These are phyloP conservation scores for Colletotrichum orchidophilum DNA, from an alignment of 2,329 filamentous ascomycete genomes.

Conservation along the genomic window DNA sequence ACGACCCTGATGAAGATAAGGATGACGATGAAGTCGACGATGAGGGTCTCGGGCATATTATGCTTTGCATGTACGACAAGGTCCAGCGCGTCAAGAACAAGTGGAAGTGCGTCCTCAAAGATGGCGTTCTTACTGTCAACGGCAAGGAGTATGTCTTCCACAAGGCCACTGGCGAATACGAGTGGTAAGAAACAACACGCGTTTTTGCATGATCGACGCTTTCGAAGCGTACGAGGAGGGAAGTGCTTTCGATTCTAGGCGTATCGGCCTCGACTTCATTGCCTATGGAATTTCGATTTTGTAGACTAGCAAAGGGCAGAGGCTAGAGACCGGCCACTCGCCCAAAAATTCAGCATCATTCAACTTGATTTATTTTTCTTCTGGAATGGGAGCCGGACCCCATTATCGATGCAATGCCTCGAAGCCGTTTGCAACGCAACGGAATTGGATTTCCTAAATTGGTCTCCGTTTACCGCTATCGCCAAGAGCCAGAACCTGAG, in stretches of 20 bases:
- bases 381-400: background rate
- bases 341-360: background rate
- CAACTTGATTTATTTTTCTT: background rate
- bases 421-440: background rate
- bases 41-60: constrained; percentile 85
- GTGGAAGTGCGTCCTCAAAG: constrained; percentile 99
- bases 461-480: background rate
- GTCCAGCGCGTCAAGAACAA: constrained; percentile 99
- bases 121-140: constrained; percentile 92
- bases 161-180: constrained; percentile 96
- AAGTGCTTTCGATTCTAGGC: background rate
- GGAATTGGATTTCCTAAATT: background rate
- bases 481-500: background rate
- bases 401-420: background rate
- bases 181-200: constrained; percentile 73
- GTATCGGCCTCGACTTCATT: background rate
- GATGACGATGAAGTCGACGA: constrained; percentile 90
- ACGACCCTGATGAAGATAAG: constrained; percentile 88
- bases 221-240: background rate
- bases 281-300: background rate
- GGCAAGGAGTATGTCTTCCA: constrained; percentile 98
- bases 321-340: background rate
- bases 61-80: constrained; percentile 99
- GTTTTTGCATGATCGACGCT: background rate
- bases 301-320: background rate